Percentiles rank a stretch among this genome's conserved stretches.
phyloP scores from a whole-genome alignment of 1,284 basidiomycete genomes.

The Cryptococcus wingfieldii region DNA sequence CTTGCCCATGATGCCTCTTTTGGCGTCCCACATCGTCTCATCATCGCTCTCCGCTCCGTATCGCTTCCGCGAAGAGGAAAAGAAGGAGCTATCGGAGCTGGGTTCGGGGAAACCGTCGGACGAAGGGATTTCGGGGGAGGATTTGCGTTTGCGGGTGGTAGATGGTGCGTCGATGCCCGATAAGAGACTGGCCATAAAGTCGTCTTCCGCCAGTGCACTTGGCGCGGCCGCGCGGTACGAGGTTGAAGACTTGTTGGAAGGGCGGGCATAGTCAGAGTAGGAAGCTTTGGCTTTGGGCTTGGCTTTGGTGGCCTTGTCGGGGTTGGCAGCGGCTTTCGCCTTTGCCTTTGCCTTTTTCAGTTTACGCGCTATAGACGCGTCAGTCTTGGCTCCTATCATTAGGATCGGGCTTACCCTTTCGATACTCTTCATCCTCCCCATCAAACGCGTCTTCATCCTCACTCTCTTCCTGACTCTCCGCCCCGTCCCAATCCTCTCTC shows the following conservation, averaged over 20 bases:
- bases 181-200: conserved; percentile 77
- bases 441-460: conserved; percentile 49
- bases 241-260: conserved; percentile 40
- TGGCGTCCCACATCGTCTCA: conserved; percentile 49
- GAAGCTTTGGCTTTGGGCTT: conserved; percentile 53
- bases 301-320: conserved; percentile 16
- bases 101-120: conserved; percentile 31
- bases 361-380: conserved; percentile 28
- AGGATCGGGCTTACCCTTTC: conserved; percentile 26
- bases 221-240: conserved; percentile 51
- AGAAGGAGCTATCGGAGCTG: conserved; percentile 55
- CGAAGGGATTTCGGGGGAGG: conserved; percentile 55
- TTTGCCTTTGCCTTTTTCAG: conserved; percentile 33
- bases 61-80: conserved; percentile 24
- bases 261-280: conserved; percentile 45
- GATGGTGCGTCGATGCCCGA: conserved; percentile 33
- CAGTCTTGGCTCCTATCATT: background rate
- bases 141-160: conserved; percentile 65
- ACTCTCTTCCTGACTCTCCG: conserved; percentile 46
- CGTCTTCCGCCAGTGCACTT: conserved; percentile 70
- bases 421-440: conserved; percentile 48
- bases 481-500: conserved; percentile 80
- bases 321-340: conserved; percentile 21
- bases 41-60: conserved; percentile 47
- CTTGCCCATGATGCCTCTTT: conserved; percentile 37